A percentile compares a stretch with the other conserved stretches of the same genome.
Conservation (phyloP, 495 filamentous ascomycete genomes). For the Neurospora cerealis region DNA sequence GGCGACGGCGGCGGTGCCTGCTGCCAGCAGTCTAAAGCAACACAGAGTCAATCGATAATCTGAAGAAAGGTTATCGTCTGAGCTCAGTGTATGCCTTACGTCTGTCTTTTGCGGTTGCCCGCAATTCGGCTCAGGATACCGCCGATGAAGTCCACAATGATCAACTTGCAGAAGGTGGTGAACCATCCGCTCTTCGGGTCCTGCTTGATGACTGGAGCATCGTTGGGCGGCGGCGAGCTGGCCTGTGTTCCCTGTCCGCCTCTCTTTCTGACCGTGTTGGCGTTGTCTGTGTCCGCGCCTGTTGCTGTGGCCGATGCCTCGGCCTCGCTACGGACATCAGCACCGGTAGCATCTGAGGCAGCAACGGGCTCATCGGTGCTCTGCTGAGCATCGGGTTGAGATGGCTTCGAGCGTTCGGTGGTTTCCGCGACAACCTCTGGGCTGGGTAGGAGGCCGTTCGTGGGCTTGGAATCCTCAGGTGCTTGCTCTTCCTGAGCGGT, state of each 20-base stretch:
- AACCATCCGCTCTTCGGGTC: conserved; percentile 16
- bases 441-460: not conserved
- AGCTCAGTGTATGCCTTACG: conserved; percentile 10
- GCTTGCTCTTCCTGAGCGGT: not conserved
- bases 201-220: conserved; percentile 2
- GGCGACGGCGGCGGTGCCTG: conserved; percentile 5
- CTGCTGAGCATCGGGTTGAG: not conserved
- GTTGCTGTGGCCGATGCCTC: not conserved
- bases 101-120: conserved; percentile 12
- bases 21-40: conserved; percentile 10
- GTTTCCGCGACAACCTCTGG: not conserved
- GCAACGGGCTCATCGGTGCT: not conserved
- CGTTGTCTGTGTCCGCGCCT: not conserved
- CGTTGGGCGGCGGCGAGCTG: conserved; percentile 4
- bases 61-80: not conserved
- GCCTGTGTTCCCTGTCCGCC: conserved; percentile 1
- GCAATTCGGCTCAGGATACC: conserved; percentile 17
- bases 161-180: conserved; percentile 14
- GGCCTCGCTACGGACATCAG: not conserved
- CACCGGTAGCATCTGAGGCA: not conserved
- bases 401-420: not conserved
- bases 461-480: not conserved
- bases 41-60: conserved; percentile 11
- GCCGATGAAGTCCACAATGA: conserved; percentile 25
- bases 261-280: conserved; percentile 7